A percentile compares a stretch with the other conserved stretches of the same genome.
Conservation (phyloP, 2,329 filamentous ascomycete genomes). For the Ascochyta fabae region DNA sequence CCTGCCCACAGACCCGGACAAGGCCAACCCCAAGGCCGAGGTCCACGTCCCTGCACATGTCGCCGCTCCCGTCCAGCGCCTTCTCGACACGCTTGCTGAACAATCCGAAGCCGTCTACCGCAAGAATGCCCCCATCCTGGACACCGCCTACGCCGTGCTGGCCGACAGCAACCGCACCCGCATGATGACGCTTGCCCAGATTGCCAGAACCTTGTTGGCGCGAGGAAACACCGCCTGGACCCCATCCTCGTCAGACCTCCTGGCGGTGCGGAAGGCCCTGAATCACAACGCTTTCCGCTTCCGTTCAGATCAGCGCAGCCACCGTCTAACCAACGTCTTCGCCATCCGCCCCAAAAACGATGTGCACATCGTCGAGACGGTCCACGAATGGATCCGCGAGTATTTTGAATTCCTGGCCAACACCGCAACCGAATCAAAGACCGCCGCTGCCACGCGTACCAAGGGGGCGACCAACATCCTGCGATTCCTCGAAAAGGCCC, state of each 20-base stretch:
- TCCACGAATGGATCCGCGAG: constrained; percentile 61
- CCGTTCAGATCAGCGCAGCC: constrained; percentile 58
- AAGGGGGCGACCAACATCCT: constrained; percentile 40
- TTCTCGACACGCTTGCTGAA: constrained; percentile 53
- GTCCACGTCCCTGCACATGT: constrained; percentile 54
- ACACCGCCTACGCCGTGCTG: constrained; percentile 57
- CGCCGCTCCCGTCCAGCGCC: constrained; percentile 53
- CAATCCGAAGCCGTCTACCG: constrained; percentile 58
- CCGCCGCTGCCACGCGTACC: neutral
- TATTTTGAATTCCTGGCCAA: constrained; percentile 58
- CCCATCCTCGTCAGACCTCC: constrained; percentile 59
- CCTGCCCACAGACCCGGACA: constrained; percentile 53
- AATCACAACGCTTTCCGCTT: constrained; percentile 67
- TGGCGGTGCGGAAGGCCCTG: constrained; percentile 73
- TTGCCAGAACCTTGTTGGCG: constrained; percentile 53
- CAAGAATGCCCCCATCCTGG: constrained; percentile 53
- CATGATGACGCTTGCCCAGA: constrained; percentile 56
- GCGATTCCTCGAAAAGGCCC: constrained; percentile 52
- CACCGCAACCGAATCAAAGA: constrained; percentile 9
- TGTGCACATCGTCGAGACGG: constrained; percentile 58
- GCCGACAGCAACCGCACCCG: constrained; percentile 53
- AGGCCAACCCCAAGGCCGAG: constrained; percentile 36
- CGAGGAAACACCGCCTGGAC: constrained; percentile 26
- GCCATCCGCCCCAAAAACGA: constrained; percentile 66
- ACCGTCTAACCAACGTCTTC: constrained; percentile 64